Percentiles rank a stretch among this genome's conserved stretches.
phyloP scores from a whole-genome alignment of 2,329 filamentous ascomycete species.

The Pestalotiopsis sp. region DNA sequence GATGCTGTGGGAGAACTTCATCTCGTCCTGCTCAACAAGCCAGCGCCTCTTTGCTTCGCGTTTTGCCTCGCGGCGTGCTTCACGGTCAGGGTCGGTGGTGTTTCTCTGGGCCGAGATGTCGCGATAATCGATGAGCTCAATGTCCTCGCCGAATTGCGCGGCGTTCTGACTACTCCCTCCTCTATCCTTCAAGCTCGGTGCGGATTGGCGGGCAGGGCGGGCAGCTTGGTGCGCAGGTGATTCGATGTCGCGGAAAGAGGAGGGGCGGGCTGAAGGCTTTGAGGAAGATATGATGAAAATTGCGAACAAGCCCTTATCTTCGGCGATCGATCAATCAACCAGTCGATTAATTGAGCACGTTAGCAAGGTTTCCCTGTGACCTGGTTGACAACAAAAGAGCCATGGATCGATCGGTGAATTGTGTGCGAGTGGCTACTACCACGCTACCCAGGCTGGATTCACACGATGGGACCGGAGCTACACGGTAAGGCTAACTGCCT shows the following conservation, averaged over 20 bases:
- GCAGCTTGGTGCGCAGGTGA: constrained; percentile 21
- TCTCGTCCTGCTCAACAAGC: constrained; percentile 78
- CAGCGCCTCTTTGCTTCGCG: constrained; percentile 66
- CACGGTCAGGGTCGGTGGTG: constrained; percentile 28
- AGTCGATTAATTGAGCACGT: background rate
- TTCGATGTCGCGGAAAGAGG: constrained; percentile 29
- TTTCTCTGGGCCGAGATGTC: constrained; percentile 32
- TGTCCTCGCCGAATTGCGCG: constrained; percentile 15
- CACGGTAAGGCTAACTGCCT: background rate
- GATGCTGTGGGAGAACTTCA: constrained; percentile 99
- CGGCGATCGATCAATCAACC: background rate
- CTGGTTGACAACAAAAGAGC: background rate
- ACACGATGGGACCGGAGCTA: background rate
- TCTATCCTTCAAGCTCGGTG: constrained; percentile 13
- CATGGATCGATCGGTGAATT: background rate
- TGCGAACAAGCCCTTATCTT: background rate
- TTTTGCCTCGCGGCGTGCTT: constrained; percentile 43
- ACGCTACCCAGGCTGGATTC: background rate
- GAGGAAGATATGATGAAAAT: constrained; percentile 27
- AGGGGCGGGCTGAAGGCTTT: constrained; percentile 25
- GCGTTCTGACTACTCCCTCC: constrained; percentile 3
- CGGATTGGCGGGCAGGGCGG: constrained; percentile 4
- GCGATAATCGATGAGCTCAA: constrained; percentile 41
- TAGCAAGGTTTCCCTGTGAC: background rate
- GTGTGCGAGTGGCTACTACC: background rate